Evolutionary conservation across 306 rosid species (phyloP), one percentile per base, ranked within the genome.

Genomic region (Cucumis cinereus): DNA sequence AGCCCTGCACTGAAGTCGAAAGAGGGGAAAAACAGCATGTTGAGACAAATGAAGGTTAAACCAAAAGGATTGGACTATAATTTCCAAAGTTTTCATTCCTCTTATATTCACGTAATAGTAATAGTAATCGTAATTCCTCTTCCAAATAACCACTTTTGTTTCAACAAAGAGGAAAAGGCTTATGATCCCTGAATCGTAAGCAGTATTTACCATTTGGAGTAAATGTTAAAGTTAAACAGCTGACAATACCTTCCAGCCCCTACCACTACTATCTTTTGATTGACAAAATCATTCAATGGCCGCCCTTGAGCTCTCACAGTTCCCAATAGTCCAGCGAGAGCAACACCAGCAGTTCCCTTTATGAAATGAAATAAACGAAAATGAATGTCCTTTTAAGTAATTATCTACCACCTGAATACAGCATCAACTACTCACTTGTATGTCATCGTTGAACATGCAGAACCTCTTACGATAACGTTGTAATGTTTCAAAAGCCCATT

Each of bases 261-360:
- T 45, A 88, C 99, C 79, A 95, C 93, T 79, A 92, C 98, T 79
- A 95, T 95, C 93, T 87, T 95, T 82, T 95, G 99, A 78, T 88
- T 87, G 76, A 79, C 87, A 83, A 95, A 88, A 80, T 95, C 93
- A 57, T 92, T 68, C 82, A 95, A 82, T 41, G 96, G 92, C 82
- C 81, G 93, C 59, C 99, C 99, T 87, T 95, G 96, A 73, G 98
- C 92, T 88, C 99, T 89, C 41, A 92, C 99, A 76, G 91, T 71
- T 84, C 99, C 99, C 82, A 95, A 83, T 57, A 95, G 83, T 81
- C 99, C 99, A 28, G 98, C 99, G 79, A 95, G 99, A 81, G 99
- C 99, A 84, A 95, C 98, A 76, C 99, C 99, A 15, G 99, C 99
- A 86, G 99, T 95, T 75, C 99, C 99, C 99, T 92, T 75, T 62